These are phyloP conservation scores for Mycena indigotica DNA, from an alignment of 768 basidiomycete genomes.

Conservation along the genomic window DNA sequence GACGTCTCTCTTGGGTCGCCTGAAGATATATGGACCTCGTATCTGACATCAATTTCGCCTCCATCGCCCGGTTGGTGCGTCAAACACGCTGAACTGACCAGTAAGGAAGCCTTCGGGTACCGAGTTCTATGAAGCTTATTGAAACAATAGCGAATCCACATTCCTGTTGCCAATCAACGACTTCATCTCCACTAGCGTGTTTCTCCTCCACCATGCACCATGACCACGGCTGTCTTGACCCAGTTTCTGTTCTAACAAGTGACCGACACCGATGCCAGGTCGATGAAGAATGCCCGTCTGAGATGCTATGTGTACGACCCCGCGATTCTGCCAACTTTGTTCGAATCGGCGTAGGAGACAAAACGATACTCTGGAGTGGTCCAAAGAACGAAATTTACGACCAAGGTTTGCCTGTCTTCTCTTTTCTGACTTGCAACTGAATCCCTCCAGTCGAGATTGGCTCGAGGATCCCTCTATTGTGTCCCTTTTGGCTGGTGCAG, in stretches of 20 bases:
- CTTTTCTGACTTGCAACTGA: background rate
- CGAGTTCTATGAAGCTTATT: slow-evolving; percentile 9
- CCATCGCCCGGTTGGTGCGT: slow-evolving; percentile 64
- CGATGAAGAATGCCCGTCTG: slow-evolving; percentile 36
- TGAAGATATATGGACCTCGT: slow-evolving; percentile 48
- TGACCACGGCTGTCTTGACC: slow-evolving; percentile 56
- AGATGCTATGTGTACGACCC: slow-evolving; percentile 56
- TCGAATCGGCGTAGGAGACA: slow-evolving; percentile 41
- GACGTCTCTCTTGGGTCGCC: slow-evolving; percentile 50
- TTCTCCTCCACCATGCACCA: slow-evolving; percentile 40
- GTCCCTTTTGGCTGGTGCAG: slow-evolving; percentile 47
- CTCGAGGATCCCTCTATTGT: slow-evolving; percentile 43
- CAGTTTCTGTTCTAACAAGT: slow-evolving; percentile 51
- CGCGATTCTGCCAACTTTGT: slow-evolving; percentile 52
- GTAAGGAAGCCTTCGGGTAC: slow-evolving; percentile 26
- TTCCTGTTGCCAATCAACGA: slow-evolving; percentile 29
- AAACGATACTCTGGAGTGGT: slow-evolving; percentile 74
- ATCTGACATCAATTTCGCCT: slow-evolving; percentile 36
- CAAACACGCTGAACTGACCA: slow-evolving; percentile 28
- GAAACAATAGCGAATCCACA: slow-evolving; percentile 25
- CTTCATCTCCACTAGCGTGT: slow-evolving; percentile 39
- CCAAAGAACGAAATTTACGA: slow-evolving; percentile 64
- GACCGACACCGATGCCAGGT: slow-evolving; percentile 42
- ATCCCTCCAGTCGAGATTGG: slow-evolving; percentile 53
- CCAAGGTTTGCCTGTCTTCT: slow-evolving; percentile 48